Conservation (phyloP, 2,329 filamentous ascomycete species). For the Alternaria postmessia region DNA sequence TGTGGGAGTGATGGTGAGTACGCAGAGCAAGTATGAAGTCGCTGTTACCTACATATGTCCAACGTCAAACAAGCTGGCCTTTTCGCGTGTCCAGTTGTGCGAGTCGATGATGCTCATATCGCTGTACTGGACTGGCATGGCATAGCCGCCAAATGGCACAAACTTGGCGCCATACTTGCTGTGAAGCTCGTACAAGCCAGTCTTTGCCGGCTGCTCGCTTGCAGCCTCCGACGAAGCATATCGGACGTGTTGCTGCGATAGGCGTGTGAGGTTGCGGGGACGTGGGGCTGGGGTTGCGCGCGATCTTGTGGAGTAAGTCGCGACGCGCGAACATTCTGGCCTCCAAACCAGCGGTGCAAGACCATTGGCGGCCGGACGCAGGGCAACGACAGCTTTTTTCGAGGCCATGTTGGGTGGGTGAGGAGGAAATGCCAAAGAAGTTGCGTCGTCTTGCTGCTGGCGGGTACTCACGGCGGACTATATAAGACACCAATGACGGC, state of each 20-base stretch:
- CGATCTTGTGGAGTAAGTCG: constrained; percentile 22
- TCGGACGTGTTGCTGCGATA: constrained; percentile 29
- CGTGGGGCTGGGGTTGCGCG: constrained; percentile 29
- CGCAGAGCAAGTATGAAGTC: neutral
- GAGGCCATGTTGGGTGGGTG: constrained; percentile 40
- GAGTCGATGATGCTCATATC: constrained; percentile 80
- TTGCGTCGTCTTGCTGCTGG: constrained; percentile 8
- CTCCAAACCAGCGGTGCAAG: constrained; percentile 23
- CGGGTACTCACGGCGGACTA: constrained; percentile 30
- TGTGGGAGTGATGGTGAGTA: neutral
- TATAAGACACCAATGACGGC: constrained; percentile 30
- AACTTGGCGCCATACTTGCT: constrained; percentile 84
- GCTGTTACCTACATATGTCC: constrained; percentile 79
- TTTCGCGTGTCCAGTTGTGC: constrained; percentile 86
- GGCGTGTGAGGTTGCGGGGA: constrained; percentile 37
- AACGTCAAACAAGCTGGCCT: constrained; percentile 93
- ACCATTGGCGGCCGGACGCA: constrained; percentile 40
- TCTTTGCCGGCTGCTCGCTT: constrained; percentile 59
- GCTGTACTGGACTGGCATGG: constrained; percentile 91
- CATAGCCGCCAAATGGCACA: constrained; percentile 93
- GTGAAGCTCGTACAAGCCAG: constrained; percentile 81
- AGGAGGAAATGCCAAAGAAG: constrained; percentile 15
- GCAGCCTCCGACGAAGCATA: constrained; percentile 40
- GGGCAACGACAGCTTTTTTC: constrained; percentile 31
- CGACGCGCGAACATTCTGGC: constrained; percentile 20